Conservation (phyloP, 768 basidiomycete genomes). For the Galerina sulciceps region DNA sequence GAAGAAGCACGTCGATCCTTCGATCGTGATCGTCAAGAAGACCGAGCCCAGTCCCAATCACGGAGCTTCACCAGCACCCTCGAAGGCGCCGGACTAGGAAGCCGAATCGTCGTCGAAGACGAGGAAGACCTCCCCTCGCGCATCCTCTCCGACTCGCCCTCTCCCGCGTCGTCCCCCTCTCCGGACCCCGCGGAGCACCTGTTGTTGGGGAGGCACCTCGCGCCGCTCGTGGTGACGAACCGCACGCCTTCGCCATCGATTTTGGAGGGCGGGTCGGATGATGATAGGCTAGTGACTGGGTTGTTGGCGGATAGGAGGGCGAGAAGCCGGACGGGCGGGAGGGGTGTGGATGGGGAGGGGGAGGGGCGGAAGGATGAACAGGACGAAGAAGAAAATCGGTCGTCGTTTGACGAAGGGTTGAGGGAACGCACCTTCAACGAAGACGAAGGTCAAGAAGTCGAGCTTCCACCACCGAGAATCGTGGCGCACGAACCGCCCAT, state of each 20-base stretch:
- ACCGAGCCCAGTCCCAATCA: neutral
- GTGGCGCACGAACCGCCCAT: constrained; percentile 5
- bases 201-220: constrained; percentile 5
- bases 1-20: neutral
- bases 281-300: neutral
- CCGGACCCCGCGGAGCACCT: constrained; percentile 25
- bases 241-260: constrained; percentile 30
- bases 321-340: neutral
- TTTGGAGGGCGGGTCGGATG: constrained; percentile 3
- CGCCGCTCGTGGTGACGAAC: constrained; percentile 24
- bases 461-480: neutral
- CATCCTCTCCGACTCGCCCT: constrained; percentile 16
- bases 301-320: neutral
- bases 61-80: neutral
- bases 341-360: neutral
- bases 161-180: constrained; percentile 17
- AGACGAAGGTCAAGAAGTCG: too few relatives aligned
- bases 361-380: neutral
- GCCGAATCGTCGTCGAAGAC: constrained; percentile 49
- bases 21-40: neutral
- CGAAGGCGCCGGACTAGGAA: constrained; percentile 24
- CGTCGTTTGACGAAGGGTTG: neutral
- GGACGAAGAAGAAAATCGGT: neutral
- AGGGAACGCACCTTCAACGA: too few relatives aligned
- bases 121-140: constrained; percentile 42